Evolutionary conservation across 1,139 yeast genomes (phyloP).

Genomic region (Protomyces inundatus): DNA sequence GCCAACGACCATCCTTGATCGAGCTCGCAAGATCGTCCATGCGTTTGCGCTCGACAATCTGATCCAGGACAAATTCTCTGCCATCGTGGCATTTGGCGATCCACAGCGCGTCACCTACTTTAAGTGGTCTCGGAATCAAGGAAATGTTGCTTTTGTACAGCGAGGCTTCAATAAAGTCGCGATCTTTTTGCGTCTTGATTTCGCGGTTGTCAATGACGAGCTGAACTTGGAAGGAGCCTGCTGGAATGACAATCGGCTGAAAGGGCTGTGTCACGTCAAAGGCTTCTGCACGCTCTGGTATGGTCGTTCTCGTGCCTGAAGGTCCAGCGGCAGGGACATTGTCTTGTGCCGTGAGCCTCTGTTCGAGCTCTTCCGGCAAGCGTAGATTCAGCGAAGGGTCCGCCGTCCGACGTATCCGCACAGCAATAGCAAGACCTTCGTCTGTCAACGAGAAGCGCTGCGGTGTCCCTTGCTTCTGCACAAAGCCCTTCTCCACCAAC

Average conservation of each 20-base stretch:
- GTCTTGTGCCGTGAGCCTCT: not conserved
- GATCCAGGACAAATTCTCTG: constrained; percentile 65
- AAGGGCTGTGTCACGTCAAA: constrained; percentile 2
- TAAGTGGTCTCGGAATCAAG: constrained; percentile 54
- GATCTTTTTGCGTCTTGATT: constrained; percentile 52
- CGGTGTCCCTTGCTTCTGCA: constrained; percentile 57
- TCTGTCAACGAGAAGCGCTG: constrained; percentile 61
- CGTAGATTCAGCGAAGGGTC: constrained; percentile 6
- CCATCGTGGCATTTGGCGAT: constrained; percentile 63
- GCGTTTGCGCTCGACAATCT: constrained; percentile 81
- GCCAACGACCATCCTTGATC: constrained; percentile 76
- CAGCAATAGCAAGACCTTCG: constrained; percentile 64
- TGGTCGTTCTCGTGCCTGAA: not conserved
- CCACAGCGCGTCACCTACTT: constrained; percentile 90
- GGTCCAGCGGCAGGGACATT: not conserved
- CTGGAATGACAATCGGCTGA: not conserved
- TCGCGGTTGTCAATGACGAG: constrained; percentile 80
- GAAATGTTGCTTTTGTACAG: constrained; percentile 49
- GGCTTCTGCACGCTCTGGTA: not conserved
- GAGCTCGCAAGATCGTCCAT: constrained; percentile 78
- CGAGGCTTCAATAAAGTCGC: constrained; percentile 58
- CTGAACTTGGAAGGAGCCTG: constrained; percentile 52
- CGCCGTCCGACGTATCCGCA: constrained; percentile 30
- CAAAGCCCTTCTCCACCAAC: constrained; percentile 57
- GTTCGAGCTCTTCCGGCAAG: not conserved